These are phyloP conservation scores for Beta vulgaris DNA, from an alignment of 148 eudicot genomes.

Conservation along the genomic window DNA sequence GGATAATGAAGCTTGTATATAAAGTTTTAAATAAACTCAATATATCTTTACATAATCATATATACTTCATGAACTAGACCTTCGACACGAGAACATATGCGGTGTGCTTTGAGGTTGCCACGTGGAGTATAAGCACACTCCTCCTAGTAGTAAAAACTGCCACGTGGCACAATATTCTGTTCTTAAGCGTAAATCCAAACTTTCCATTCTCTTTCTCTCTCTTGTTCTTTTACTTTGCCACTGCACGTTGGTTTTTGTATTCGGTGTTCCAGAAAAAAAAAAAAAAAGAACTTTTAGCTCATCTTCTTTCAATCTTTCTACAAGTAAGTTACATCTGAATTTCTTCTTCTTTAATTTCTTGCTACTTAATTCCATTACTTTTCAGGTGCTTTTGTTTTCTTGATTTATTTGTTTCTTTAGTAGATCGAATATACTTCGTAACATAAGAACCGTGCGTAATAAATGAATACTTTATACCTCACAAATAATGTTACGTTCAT, in stretches of 20 bases:
- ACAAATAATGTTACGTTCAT: too few relatives aligned
- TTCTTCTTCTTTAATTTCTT: background rate
- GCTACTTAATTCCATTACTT: background rate
- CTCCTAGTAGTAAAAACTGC: background rate
- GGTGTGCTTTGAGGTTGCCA: background rate
- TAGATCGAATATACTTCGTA: too few relatives aligned
- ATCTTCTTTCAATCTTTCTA: background rate
- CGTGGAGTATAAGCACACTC: slow-evolving; percentile 3
- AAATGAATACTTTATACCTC: too few relatives aligned
- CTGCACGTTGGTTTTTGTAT: background rate
- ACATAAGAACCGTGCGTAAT: too few relatives aligned
- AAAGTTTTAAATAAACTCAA: too few relatives aligned
- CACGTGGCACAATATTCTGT: background rate
- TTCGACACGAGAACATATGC: too few relatives aligned
- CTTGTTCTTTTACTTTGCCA: background rate
- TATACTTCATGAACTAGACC: too few relatives aligned
- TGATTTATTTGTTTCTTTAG: background rate
- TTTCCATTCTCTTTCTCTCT: background rate
- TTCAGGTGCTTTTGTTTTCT: background rate
- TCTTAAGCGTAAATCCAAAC: background rate
- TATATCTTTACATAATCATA: too few relatives aligned
- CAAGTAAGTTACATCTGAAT: background rate
- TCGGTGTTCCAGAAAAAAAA: too few relatives aligned
- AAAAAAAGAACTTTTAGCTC: background rate
- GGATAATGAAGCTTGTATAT: too few relatives aligned